phyloP scores from a whole-genome alignment of 2,329 filamentous ascomycete genomes.

The Ambrosiella beaveri region DNA sequence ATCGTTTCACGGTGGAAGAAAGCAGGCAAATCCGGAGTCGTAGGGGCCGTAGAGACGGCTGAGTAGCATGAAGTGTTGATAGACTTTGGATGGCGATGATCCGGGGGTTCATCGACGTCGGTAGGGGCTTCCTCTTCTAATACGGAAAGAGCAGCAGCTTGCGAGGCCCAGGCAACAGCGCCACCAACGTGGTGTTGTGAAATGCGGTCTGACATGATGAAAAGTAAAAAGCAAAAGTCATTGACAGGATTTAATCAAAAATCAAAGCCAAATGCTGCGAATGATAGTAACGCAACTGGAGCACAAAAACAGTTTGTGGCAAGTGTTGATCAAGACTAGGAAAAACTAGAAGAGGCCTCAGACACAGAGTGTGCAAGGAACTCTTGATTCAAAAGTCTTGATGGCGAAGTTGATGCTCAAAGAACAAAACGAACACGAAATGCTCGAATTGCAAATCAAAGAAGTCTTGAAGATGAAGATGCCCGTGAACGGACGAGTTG shows the following conservation, averaged over 20 bases:
- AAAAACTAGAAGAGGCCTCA: neutral
- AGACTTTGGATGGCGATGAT: slow-evolving; percentile 4
- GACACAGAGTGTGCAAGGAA: neutral
- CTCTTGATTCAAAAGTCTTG: neutral
- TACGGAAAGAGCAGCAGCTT: slow-evolving; percentile 9
- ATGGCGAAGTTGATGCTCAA: neutral
- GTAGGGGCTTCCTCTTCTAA: slow-evolving; percentile 13
- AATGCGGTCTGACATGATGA: slow-evolving; percentile 9
- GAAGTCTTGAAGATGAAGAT: neutral
- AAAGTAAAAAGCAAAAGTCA: neutral
- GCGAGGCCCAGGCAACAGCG: slow-evolving; percentile 11
- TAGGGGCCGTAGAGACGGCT: neutral
- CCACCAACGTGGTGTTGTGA: slow-evolving; percentile 6
- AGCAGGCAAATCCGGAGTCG: neutral
- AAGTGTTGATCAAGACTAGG: neutral
- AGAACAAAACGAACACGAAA: slow-evolving; percentile 4
- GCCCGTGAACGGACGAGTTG: slow-evolving; percentile 11
- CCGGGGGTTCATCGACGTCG: slow-evolving; percentile 15
- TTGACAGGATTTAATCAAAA: neutral
- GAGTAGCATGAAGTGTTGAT: slow-evolving; percentile 1
- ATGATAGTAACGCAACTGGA: neutral
- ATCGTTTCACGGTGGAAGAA: slow-evolving; percentile 18
- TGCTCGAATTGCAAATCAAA: neutral
- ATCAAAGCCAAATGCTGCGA: neutral
- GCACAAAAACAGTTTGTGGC: neutral